Base-by-base conservation (phyloP, 1,284 basidiomycete genomes). In the Marasmius sp. region DNA sequence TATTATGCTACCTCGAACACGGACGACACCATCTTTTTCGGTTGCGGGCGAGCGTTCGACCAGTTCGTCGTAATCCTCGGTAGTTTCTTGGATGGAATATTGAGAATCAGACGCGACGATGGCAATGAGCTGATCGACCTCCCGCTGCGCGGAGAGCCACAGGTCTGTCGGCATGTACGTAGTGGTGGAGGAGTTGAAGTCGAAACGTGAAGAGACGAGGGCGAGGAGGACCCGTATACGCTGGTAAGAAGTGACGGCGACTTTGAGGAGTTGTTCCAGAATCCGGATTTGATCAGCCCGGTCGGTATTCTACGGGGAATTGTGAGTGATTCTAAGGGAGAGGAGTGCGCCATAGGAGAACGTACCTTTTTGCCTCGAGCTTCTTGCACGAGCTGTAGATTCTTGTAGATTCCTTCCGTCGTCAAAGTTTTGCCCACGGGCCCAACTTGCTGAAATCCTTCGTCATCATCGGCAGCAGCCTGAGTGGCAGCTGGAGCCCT, bases 361-460 rank as follows among this genome's bases (percentile, higher is more conserved):
- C 79, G 45, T 58, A 94, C 94, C 87, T 99, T 99, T 77, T 95
- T 94, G 37, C 97, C 97, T 67, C 97, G 89, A 52, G 94, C 94
- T 72, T 99, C 97, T 73, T 98, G 91, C 49, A 99, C 89, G 49
- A 90, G 85, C 69, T 94, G 89, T 36, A 99, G 85, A 66, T 90
- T 93, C 79, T 98, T 98, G 83, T 96, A 95, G 68, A 99, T 92
- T 53, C 88, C 87, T 62, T 98, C 97, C 8, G 93, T 78, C 5
- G 94, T 94, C 69, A 93, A 91, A 12, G 85, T 83, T 73, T 92
- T 95, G 41, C 95, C 95, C 57, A 93, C 94, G 70, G 89, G 94
- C 47, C 95, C 95, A 51, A 99, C 94, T 2, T 94, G 95, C 61
- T 91, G 93, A 76, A 98, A 99, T 34, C 91, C 91, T 49, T 91